phyloP scores from a whole-genome alignment of 306 rosid genomes.

The Lupinus albus region DNA sequence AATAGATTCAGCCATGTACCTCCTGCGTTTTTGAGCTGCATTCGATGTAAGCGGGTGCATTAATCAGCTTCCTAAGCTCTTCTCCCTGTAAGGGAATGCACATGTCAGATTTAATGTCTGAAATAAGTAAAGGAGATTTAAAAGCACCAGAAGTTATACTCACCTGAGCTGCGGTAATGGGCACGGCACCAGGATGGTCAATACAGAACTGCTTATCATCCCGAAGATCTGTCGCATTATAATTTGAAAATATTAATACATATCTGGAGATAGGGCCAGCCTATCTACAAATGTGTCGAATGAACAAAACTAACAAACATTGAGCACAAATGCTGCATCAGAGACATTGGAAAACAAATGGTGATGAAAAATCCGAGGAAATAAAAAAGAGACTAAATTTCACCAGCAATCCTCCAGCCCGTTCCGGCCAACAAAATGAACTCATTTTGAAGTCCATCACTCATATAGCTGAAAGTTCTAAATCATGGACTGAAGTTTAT shows the following conservation, averaged over 20 bases:
- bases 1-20: constrained; percentile 51
- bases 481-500: constrained; percentile 17
- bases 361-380: background rate
- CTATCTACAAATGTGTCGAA: constrained; percentile 7
- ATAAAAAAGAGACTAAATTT: constrained; percentile 15
- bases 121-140: constrained; percentile 10
- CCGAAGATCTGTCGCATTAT: constrained; percentile 79
- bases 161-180: constrained; percentile 90
- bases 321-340: constrained; percentile 10
- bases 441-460: constrained; percentile 15
- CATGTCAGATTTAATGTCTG: constrained; percentile 34
- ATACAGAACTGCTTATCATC: constrained; percentile 94
- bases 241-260: constrained; percentile 1
- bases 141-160: constrained; percentile 34
- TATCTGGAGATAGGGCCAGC: constrained; percentile 16
- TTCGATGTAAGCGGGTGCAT: constrained; percentile 92
- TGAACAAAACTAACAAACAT: constrained; percentile 33
- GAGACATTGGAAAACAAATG: constrained; percentile 9
- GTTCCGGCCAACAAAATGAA: background rate
- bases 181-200: constrained; percentile 98
- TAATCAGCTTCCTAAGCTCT: constrained; percentile 94
- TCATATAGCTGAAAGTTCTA: constrained; percentile 12
- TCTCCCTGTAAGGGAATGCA: constrained; percentile 68
- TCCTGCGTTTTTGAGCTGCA: constrained; percentile 99
- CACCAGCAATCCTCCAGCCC: constrained; percentile 17